These are phyloP conservation scores for Pulveroboletus sp. DNA, from an alignment of 768 basidiomycete genomes.

Conservation along the genomic window DNA sequence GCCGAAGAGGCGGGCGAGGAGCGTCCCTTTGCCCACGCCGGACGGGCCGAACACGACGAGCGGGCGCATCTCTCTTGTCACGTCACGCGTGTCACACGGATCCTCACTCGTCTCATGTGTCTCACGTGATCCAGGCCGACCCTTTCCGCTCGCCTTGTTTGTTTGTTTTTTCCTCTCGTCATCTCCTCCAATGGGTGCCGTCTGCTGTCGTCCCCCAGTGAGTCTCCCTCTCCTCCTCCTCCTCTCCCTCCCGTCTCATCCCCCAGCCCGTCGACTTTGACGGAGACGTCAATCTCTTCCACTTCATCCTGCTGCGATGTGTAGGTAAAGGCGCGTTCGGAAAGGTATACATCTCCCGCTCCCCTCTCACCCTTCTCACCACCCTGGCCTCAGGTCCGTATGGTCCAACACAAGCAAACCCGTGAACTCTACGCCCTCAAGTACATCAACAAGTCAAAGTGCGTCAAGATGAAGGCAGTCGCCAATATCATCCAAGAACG, in stretches of 20 bases:
- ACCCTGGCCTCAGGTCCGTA: constrained; percentile 72
- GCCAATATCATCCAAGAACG: constrained; percentile 97
- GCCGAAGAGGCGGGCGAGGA: constrained; percentile 75
- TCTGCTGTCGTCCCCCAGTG: constrained; percentile 83
- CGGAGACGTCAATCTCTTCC: constrained; percentile 94
- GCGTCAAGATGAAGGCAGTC: constrained; percentile 97
- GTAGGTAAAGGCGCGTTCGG: constrained; percentile 99
- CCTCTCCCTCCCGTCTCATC: not conserved
- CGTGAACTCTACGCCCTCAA: constrained; percentile 95
- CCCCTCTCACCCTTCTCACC: constrained; percentile 12
- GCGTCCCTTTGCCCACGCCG: constrained; percentile 92
- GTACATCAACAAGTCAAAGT: constrained; percentile 98
- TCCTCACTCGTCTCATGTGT: not conserved
- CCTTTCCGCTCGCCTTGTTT: constrained; percentile 5
- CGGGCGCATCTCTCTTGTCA: constrained; percentile 37
- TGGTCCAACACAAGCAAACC: constrained; percentile 99
- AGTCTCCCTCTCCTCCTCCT: constrained; percentile 15
- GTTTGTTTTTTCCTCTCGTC: constrained; percentile 13
- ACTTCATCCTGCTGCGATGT: constrained; percentile 90
- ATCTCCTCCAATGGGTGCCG: constrained; percentile 57
- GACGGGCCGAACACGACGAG: constrained; percentile 90
- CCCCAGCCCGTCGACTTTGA: constrained; percentile 90
- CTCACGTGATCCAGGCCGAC: constrained; percentile 16
- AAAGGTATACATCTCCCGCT: constrained; percentile 57
- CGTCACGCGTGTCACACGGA: not conserved